Conservation (phyloP, 1,284 basidiomycete species). For the Athelia psychrophila region DNA sequence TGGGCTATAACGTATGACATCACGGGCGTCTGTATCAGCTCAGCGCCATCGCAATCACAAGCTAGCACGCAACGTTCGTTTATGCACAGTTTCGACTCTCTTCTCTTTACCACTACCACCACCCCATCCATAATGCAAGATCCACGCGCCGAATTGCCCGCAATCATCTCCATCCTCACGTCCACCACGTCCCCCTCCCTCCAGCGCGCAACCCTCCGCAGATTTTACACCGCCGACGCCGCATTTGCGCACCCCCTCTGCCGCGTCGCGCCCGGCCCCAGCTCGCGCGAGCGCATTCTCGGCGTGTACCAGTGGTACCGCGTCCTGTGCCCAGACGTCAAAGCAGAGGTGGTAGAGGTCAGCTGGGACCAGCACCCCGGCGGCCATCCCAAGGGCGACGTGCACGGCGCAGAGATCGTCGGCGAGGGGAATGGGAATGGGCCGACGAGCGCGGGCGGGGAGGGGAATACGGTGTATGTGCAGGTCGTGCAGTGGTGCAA, state of each 20-base stretch:
- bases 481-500: too few species aligned
- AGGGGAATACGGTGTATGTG: too few species aligned
- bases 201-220: constrained; percentile 12
- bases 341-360: constrained; percentile 6
- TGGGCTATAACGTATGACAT: too few species aligned
- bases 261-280: constrained; percentile 11
- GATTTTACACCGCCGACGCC: constrained; percentile 18
- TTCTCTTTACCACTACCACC: too few species aligned
- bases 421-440: constrained; percentile 1
- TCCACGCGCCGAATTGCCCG: constrained; percentile 22
- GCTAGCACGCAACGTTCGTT: too few species aligned
- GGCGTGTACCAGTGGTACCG: constrained; percentile 28
- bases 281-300: constrained; percentile 20
- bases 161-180: constrained; percentile 18
- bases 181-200: constrained; percentile 16
- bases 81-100: too few species aligned
- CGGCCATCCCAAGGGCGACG: not conserved
- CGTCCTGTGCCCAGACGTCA: constrained; percentile 18
- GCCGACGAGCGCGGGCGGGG: too few species aligned
- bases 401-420: not conserved
- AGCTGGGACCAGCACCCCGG: constrained; percentile 16
- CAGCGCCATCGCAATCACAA: too few species aligned
- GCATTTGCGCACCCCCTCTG: constrained; percentile 21
- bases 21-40: too few species aligned
- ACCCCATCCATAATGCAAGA: constrained; percentile 20